These are phyloP conservation scores for Cordyceps militaris DNA, from an alignment of 2,329 filamentous ascomycete species.

Conservation along the genomic window DNA sequence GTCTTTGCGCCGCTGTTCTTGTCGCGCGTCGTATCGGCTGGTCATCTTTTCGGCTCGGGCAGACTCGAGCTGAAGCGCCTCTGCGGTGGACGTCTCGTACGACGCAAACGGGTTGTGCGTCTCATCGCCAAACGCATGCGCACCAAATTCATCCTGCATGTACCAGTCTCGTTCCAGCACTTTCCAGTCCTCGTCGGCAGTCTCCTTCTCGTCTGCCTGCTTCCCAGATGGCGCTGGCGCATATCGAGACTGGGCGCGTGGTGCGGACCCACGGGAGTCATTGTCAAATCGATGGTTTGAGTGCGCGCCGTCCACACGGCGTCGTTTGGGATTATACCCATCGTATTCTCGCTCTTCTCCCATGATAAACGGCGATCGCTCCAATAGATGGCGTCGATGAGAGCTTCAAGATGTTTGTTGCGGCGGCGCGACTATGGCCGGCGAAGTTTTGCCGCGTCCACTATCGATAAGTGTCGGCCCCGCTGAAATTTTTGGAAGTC, in stretches of 20 bases:
- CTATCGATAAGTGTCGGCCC: conserved; percentile 14
- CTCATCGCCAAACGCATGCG: conserved; percentile 81
- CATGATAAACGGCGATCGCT: conserved; percentile 19
- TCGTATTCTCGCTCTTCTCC: conserved; percentile 30
- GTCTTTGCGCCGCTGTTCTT: conserved; percentile 82
- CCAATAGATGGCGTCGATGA: not conserved
- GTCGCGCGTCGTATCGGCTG: conserved; percentile 59
- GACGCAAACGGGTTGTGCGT: conserved; percentile 86
- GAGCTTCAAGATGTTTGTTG: not conserved
- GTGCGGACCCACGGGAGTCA: conserved; percentile 28
- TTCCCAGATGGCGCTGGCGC: conserved; percentile 32
- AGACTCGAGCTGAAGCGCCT: conserved; percentile 69
- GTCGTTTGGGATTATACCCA: conserved; percentile 33
- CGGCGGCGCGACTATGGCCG: not conserved
- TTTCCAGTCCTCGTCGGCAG: conserved; percentile 60
- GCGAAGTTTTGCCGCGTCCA: conserved; percentile 15
- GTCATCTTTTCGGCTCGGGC: conserved; percentile 75
- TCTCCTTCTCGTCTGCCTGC: conserved; percentile 47
- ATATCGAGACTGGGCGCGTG: conserved; percentile 31
- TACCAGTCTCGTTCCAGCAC: conserved; percentile 92
- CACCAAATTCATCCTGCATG: conserved; percentile 72
- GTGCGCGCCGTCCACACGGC: conserved; percentile 29
- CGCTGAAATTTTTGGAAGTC: conserved; percentile 13
- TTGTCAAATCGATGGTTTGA: conserved; percentile 24
- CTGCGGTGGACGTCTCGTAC: conserved; percentile 66